Evolutionary conservation across 306 rosid species (phyloP), one percentile per base, ranked within the genome.

Genomic region (Astragalus membranaceus): DNA sequence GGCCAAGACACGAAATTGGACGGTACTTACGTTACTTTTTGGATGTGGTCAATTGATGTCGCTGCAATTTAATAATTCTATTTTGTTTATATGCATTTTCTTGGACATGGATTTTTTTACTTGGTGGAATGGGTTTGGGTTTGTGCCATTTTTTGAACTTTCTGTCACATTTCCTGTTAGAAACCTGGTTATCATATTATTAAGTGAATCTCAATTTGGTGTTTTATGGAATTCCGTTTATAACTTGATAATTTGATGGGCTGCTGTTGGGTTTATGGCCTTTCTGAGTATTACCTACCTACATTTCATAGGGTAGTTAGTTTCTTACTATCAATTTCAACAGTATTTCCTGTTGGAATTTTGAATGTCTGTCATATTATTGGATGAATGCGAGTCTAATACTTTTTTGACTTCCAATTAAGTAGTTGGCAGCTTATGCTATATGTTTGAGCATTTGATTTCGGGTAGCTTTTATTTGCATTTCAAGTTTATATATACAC

Each of bases 1-100:
- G 79, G 82, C 86, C 63, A 95, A 95, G 81, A 91, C 97, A 4
- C 89, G 95, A 30, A 95, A 95, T 88, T 95, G 99, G 99, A 95
- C 99, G 96, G 99, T 91, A 87, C 42, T 62, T 17, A 59, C 20
- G 67, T 69, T 10, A 16, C 8, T 78, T 66, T 0, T 15, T 57
- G n/a, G 8, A 14, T 60, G 6, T 51, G 7, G 3, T n/a, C n/a
- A n/a, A n/a, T n/a, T n/a, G n/a, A n/a, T n/a, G n/a, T n/a, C n/a
- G n/a, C n/a, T n/a, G n/a, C n/a, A n/a, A n/a, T n/a, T n/a, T n/a
- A 44, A n/a, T 13, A 36, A 42, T 61, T 71, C 62, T 60, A 39
- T 36, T 59, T 70, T 44, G 23, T 63, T 63, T 70, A 10, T 39
- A 12, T 80, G 77, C 49, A 30, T 61, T 67, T 33, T 52, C 7